These are phyloP conservation scores for Sphaerulina vaccinii DNA, from an alignment of 2,329 filamentous ascomycete species.

Conservation along the genomic window DNA sequence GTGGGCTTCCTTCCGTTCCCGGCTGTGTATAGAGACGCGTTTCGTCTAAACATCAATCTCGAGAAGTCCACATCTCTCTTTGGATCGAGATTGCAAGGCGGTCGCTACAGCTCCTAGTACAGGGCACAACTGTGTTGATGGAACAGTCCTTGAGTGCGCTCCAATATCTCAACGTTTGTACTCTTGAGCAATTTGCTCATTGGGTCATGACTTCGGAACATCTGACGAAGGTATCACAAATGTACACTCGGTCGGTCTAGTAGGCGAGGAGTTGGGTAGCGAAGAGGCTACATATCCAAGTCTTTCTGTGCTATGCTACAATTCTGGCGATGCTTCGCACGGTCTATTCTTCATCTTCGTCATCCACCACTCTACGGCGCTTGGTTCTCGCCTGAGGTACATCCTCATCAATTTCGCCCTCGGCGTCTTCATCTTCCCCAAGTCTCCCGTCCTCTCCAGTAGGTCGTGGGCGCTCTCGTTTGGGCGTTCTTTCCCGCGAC, in stretches of 20 bases:
- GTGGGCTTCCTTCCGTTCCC: constrained; percentile 32
- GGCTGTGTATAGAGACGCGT: constrained; percentile 31
- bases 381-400: constrained; percentile 39
- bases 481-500: constrained; percentile 38
- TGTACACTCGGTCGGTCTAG: too few species aligned
- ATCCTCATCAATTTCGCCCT: constrained; percentile 38
- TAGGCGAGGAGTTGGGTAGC: too few species aligned
- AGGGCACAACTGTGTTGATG: too few species aligned
- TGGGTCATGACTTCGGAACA: background rate
- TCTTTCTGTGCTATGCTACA: background rate
- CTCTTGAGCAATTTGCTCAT: too few species aligned
- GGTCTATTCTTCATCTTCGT: constrained; percentile 50
- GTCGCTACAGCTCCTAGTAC: constrained; percentile 27
- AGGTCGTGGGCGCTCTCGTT: constrained; percentile 35
- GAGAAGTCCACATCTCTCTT: constrained; percentile 20
- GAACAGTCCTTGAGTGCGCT: too few species aligned
- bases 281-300: too few species aligned
- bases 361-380: constrained; percentile 47
- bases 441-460: constrained; percentile 13
- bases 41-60: constrained; percentile 25
- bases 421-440: constrained; percentile 39
- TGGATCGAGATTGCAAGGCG: constrained; percentile 31
- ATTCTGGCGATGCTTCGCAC: background rate
- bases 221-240: background rate
- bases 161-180: too few species aligned